Evolutionary conservation across 495 filamentous ascomycete genomes (phyloP), one percentile per base, ranked within the genome.

Genomic region (Hyaloscypha bicolor): DNA sequence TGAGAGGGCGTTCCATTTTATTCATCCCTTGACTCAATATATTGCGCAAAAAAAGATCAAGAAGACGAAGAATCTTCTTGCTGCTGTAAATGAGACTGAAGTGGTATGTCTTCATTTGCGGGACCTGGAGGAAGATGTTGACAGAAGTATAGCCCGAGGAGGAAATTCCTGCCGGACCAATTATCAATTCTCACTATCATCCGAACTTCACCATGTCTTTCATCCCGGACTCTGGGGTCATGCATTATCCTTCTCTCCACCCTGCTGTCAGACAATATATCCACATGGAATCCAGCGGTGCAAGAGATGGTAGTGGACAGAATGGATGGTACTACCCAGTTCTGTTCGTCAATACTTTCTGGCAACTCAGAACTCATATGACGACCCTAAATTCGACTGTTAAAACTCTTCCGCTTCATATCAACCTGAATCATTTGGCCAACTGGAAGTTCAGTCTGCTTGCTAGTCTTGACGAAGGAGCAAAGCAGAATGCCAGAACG

Each of bases 301-400:
- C 84, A 66, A 80, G 95, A 37, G 95, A 99, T 78, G 83, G 79
- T 6, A 87, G 87, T 6, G 95, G 95, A 8, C 86, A 93, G 76
- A 94, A 97, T 79, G 90, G 91, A 53, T 99, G 95, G 95, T 99
- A 97, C 78, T 99, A 95, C 75, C 95, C 95, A 5, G 88, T 97
- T 63, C 77, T 97, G 33, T 99, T 89, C 74, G 77, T 93, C 76
- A 99, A 98, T 77, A 95, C 93, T 6, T 99, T 99, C 80, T 99
- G 95, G 95, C 93, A 97, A 78, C 82, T 99, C 70, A 90, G 85
- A 74, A 86, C 84, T 65, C 93, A 98, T 67, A 98, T 97, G 95
- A 90, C 83, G 32, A 85, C 95, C 67, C 79, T 99, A 21, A 99
- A 99, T 78, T 88, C 88, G n/a, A 98, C 95, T 0, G 91, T 97